These are phyloP conservation scores for Chaetoscypha palmicola DNA, from an alignment of 2,329 filamentous ascomycete genomes.

Conservation along the genomic window DNA sequence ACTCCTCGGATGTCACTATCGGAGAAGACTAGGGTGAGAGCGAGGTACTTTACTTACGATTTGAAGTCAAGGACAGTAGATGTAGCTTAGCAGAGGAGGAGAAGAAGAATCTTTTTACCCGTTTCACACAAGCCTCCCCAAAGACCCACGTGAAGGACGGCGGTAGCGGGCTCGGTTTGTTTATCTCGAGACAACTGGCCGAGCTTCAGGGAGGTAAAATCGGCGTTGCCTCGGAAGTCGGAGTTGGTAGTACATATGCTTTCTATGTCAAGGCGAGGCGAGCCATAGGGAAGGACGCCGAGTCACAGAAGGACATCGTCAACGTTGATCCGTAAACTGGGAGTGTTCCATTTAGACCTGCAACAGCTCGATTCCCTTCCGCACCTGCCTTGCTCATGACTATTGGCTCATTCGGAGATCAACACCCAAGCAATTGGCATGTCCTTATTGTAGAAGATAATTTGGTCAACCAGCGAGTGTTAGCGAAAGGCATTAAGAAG, in stretches of 20 bases:
- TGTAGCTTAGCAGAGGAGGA: conserved; percentile 64
- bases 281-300: conserved; percentile 13
- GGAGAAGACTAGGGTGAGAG: conserved; percentile 61
- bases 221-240: conserved; percentile 60
- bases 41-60: conserved; percentile 61
- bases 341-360: background rate
- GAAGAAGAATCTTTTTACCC: conserved; percentile 66
- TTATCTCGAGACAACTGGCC: conserved; percentile 70
- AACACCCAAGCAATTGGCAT: conserved; percentile 51
- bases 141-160: conserved; percentile 74
- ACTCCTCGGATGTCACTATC: conserved; percentile 37
- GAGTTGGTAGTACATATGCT: conserved; percentile 64
- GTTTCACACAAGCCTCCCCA: conserved; percentile 73
- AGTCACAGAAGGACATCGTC: conserved; percentile 49
- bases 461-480: conserved; percentile 72
- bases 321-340: conserved; percentile 52
- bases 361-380: background rate
- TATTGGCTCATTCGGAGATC: background rate
- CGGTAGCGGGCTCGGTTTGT: conserved; percentile 69
- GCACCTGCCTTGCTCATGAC: background rate
- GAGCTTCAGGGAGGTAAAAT: conserved; percentile 71
- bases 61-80: conserved; percentile 70
- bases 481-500: conserved; percentile 51
- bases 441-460: conserved; percentile 80
- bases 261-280: conserved; percentile 50